These are phyloP conservation scores for Phytophthora agathidicida DNA, from an alignment of 352 stramenopile species.

Conservation along the genomic window DNA sequence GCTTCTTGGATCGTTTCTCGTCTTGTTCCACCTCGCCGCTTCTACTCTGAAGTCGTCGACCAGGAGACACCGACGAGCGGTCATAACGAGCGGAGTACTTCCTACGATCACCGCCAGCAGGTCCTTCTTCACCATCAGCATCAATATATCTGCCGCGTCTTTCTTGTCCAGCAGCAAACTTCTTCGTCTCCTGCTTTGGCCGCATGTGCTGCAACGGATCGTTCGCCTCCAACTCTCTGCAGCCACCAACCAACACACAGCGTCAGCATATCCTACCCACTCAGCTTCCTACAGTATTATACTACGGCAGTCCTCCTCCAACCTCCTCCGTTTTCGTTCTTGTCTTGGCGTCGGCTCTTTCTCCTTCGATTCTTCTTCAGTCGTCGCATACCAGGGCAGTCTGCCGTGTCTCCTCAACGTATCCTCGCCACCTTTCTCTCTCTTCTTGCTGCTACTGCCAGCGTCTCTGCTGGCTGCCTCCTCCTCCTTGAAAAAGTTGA, in stretches of 20 bases:
- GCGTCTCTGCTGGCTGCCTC: background rate
- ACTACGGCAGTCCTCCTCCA: background rate
- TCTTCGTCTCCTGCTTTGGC: conserved; percentile 17
- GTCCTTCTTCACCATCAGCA: conserved; percentile 19
- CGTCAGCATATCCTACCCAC: conserved; percentile 1
- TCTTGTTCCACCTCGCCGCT: background rate
- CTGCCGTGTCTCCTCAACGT: conserved; percentile 38
- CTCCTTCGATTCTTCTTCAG: conserved; percentile 5
- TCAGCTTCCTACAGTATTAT: background rate
- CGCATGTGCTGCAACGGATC: conserved; percentile 56
- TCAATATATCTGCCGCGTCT: conserved; percentile 5
- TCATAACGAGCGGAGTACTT: conserved; percentile 39
- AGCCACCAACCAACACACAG: background rate
- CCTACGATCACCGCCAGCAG: conserved; percentile 29
- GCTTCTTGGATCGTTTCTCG: conserved; percentile 15
- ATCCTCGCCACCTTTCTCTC: conserved; percentile 17
- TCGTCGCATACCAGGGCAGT: conserved; percentile 54
- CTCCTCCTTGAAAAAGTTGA: conserved; percentile 54
- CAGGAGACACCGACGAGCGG: conserved; percentile 24
- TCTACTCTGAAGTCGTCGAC: background rate
- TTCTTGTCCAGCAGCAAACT: background rate
- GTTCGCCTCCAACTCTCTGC: conserved; percentile 38
- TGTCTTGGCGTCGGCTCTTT: conserved; percentile 16
- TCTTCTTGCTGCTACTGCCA: background rate
- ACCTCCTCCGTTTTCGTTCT: conserved; percentile 51